Base-by-base conservation (phyloP, 257 asterid species). In the Solanum tarapatanum region DNA sequence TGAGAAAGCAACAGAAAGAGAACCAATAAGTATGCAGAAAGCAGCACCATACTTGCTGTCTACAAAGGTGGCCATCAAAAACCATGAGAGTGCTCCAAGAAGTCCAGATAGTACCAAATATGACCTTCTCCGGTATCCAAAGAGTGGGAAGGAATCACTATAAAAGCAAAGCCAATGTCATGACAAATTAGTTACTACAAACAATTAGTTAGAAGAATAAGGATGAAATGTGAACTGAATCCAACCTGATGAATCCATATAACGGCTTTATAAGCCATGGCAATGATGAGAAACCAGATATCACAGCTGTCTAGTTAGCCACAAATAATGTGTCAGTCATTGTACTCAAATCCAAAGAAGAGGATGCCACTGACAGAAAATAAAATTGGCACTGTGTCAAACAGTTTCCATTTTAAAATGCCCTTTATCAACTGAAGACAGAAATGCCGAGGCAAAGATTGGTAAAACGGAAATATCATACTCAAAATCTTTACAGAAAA, bases 181-280 rank as follows among this genome's bases (percentile, higher is more conserved):
- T 76, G 66, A 60, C 68, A 55, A 60, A 39, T 66, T 48, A 80
- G 41, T 80, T 80, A 28, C 69, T 28, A 37, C 16, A 89, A 66
- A 86, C 26, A 84, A n/a, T 30, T 66, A 86, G 58, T 79, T 85
- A 86, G 84, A 85, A 17, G 84, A 72, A 92, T 48, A 76, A 66
- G 85, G 62, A 69, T 73, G 58, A 82, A 39, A 62, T 21, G 75
- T 2, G 72, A 87, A 90, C 86, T 72, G 84, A 87, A 48, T 39
- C 85, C 84, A 89, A 97, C 99, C 98, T 96, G 93, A 96, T 91
- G 91, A 97, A 97, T 66, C 99, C 99, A 89, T 97, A 97, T 24
- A 97, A 93, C 23, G 99, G 99, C 88, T 97, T 97, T 84, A 96
- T 91, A 87, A 97, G 98, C 99, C 99, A 97, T 26, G 99, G 99